Evolutionary conservation across 106 monocot genomes (phyloP).

Genomic region (Acorus calamus): DNA sequence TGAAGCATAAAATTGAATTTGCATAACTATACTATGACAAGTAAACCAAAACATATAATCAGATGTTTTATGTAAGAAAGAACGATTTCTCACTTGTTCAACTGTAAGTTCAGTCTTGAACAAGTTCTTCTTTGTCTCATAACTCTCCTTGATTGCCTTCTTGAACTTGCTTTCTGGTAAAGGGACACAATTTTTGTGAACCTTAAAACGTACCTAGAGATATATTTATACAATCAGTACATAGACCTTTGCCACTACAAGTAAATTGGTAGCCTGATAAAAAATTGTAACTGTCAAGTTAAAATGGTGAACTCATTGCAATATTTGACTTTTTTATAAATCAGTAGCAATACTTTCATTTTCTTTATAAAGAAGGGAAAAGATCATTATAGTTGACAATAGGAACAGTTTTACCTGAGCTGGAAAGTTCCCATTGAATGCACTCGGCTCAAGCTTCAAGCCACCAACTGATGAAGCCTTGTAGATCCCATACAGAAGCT

Average conservation of each 20-base stretch:
- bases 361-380: too few species aligned
- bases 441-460: slow-evolving; percentile 36
- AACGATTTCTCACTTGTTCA: slow-evolving; percentile 19
- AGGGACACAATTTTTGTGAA: slow-evolving; percentile 25
- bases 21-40: too few species aligned
- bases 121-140: slow-evolving; percentile 6
- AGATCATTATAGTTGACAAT: too few species aligned
- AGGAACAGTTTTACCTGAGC: slow-evolving; percentile 20
- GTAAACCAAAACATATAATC: too few species aligned
- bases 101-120: slow-evolving; percentile 22
- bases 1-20: too few species aligned
- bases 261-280: background rate
- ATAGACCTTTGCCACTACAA: background rate
- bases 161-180: slow-evolving; percentile 19
- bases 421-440: slow-evolving; percentile 24
- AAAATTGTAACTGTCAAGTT: background rate
- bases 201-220: slow-evolving; percentile 31
- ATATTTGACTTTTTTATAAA: too few species aligned
- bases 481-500: slow-evolving; percentile 31
- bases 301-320: too few species aligned
- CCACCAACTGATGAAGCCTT: slow-evolving; percentile 37
- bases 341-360: too few species aligned
- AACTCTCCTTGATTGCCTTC: slow-evolving; percentile 18
- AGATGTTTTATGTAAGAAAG: background rate
- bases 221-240: background rate